Base-by-base conservation (phyloP, 495 filamentous ascomycete genomes). In the Lophiostoma macrostomum region DNA sequence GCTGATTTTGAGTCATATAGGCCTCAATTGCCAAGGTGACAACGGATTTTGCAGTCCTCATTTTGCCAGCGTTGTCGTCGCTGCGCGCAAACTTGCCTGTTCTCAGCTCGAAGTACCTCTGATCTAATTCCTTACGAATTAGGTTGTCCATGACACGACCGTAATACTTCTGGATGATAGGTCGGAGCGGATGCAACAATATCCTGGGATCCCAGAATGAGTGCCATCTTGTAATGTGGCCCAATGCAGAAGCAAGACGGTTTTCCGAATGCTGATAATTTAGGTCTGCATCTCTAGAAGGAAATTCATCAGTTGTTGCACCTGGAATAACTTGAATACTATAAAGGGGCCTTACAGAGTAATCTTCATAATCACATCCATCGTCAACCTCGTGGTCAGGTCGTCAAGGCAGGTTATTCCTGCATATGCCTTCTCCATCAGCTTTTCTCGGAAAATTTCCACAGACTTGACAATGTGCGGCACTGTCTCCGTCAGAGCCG, bases 141-240 rank as follows among this genome's bases (percentile, higher is more conserved):
- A 36, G 41, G 1, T 7, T 24, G 12, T 53, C 23, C 34, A 59
- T 47, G 5, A 36, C 11, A 2, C 25, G 18, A 6, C 41, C 34
- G 23, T 53, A 32, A 28, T 48, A 59, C 32, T 29, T 20, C 20
- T 59, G 56, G 8, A 46, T 23, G 3, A 52, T 30, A 1, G 40
- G 28, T 11, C 41, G 40, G 3, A 54, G 28, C 6, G 40, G 51
- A n/a, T 54, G 16, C 20, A 54, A n/a, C 11, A 54, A 34, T 20
- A 54, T 39, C 4, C 40, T 30, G 3, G 44, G 20, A 27, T 56
- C 27, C 43, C 53, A 56, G 30, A 56, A 56, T 5, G 53, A 38
- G 22, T 50, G 32, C 53, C 43, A 56, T 16, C 24, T 19, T 22
- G 24, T 35, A 29, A 56, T 56, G 12, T 20, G 23, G 14, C 34